Percentiles rank a stretch among this genome's conserved stretches.
Evolutionary conservation across 1,139 yeast species (phyloP).

Genomic region (Saccharomyces pastorianus): DNA sequence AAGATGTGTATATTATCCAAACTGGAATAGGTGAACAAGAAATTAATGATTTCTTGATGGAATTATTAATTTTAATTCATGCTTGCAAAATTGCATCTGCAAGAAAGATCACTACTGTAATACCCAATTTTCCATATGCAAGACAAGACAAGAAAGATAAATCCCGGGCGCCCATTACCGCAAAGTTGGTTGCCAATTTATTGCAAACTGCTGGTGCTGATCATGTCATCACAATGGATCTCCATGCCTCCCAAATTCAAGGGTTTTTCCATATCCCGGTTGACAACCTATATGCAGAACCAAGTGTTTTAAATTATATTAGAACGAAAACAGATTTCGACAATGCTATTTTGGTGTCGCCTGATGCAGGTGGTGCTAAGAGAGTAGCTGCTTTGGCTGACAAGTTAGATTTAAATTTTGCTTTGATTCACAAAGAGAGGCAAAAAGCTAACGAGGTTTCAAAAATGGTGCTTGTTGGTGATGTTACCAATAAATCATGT

Average conservation of each 20-base stretch:
- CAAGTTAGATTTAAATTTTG: slow-evolving; percentile 63
- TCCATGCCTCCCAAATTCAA: slow-evolving; percentile 82
- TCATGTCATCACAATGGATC: slow-evolving; percentile 75
- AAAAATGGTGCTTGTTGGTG: slow-evolving; percentile 71
- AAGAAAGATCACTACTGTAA: slow-evolving; percentile 66
- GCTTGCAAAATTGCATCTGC: slow-evolving; percentile 78
- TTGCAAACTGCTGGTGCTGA: slow-evolving; percentile 73
- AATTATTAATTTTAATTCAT: slow-evolving; percentile 59
- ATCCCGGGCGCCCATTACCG: slow-evolving; percentile 78
- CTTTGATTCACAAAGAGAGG: slow-evolving; percentile 72
- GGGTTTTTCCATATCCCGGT: slow-evolving; percentile 78
- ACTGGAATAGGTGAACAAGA: slow-evolving; percentile 58
- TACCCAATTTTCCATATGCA: slow-evolving; percentile 77
- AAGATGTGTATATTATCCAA: slow-evolving; percentile 65
- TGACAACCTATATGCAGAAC: slow-evolving; percentile 75
- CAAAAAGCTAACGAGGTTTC: slow-evolving; percentile 70
- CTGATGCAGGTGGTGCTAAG: slow-evolving; percentile 83
- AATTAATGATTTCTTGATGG: slow-evolving; percentile 64
- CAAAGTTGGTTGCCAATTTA: slow-evolving; percentile 67
- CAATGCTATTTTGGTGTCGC: slow-evolving; percentile 72
- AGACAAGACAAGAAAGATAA: slow-evolving; percentile 79
- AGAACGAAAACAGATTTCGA: slow-evolving; percentile 42
- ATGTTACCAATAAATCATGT: slow-evolving; percentile 60
- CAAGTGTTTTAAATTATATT: slow-evolving; percentile 62
- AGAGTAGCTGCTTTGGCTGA: slow-evolving; percentile 74